A percentile compares a stretch with the other conserved stretches of the same genome.
Evolutionary conservation across 2,329 filamentous ascomycete genomes (phyloP).

Genomic region (Sporothrix protearum): DNA sequence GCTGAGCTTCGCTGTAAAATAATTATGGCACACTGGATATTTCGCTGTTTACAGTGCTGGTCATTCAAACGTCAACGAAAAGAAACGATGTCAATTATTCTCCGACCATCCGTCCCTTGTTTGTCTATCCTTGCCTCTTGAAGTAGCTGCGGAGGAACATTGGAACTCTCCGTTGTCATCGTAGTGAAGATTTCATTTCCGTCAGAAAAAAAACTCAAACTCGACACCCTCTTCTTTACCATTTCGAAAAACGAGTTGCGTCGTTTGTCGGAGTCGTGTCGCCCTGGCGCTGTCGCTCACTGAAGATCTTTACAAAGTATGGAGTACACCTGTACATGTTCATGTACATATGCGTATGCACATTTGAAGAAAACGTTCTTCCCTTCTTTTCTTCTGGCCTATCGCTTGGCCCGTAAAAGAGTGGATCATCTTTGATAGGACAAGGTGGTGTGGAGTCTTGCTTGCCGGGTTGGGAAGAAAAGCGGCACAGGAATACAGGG

Average conservation of each 20-base stretch:
- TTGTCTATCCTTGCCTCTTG: background rate
- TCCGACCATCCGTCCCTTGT: background rate
- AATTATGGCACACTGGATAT: background rate
- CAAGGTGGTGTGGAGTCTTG: constrained; percentile 11
- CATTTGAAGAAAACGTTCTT: background rate
- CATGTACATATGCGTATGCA: too few species aligned
- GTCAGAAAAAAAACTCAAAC: background rate
- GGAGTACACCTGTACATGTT: too few species aligned
- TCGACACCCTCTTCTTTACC: constrained; percentile 4
- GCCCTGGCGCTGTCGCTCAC: background rate
- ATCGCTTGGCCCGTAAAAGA: background rate
- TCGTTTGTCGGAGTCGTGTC: background rate
- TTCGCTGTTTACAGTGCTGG: background rate
- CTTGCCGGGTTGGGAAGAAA: constrained; percentile 13
- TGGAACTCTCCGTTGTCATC: background rate
- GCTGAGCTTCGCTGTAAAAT: background rate
- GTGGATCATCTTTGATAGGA: background rate
- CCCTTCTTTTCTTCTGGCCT: background rate
- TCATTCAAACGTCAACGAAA: background rate
- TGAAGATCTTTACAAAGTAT: background rate
- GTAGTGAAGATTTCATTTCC: background rate
- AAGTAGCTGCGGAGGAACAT: background rate
- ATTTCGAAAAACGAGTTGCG: background rate
- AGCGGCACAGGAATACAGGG: background rate
- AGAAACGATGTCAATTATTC: background rate